These are phyloP conservation scores for Aotearoamyces nothofagi DNA, from an alignment of 2,329 filamentous ascomycete species.

Conservation along the genomic window DNA sequence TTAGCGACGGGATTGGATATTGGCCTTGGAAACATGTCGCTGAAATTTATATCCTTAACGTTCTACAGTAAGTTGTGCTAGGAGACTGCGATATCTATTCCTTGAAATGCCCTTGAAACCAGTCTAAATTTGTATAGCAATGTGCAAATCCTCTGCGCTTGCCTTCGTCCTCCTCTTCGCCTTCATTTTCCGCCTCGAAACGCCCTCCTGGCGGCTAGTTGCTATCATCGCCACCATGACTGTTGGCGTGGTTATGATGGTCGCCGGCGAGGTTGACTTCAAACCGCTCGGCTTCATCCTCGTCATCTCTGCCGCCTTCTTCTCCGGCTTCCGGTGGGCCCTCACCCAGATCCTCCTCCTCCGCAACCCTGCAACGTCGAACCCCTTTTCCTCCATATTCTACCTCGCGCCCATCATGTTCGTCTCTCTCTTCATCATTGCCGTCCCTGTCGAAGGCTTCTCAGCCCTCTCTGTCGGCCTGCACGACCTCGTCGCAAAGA, in stretches of 20 bases:
- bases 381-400: slow-evolving; percentile 94
- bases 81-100: no score
- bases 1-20: slow-evolving; percentile 90
- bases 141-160: slow-evolving; percentile 96
- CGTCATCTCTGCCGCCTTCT: slow-evolving; percentile 86
- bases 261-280: slow-evolving; percentile 87
- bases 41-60: slow-evolving; percentile 91
- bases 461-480: slow-evolving; percentile 51
- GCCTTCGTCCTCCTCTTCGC: slow-evolving; percentile 93
- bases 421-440: slow-evolving; percentile 60
- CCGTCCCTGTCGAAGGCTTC: slow-evolving; percentile 75
- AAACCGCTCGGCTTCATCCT: slow-evolving; percentile 75
- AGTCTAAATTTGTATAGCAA: slow-evolving; percentile 35
- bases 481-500: slow-evolving; percentile 43
- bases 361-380: slow-evolving; percentile 85
- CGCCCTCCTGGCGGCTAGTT: slow-evolving; percentile 72
- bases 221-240: slow-evolving; percentile 88
- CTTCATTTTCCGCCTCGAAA: slow-evolving; percentile 77
- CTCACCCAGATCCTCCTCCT: slow-evolving; percentile 93
- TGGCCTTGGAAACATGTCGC: slow-evolving; percentile 84
- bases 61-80: slow-evolving; percentile 81
- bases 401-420: slow-evolving; percentile 99
- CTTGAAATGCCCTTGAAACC: background rate
- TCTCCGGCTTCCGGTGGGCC: slow-evolving; percentile 95
- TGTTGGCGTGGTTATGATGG: slow-evolving; percentile 91